Conservation (phyloP, 1,284 basidiomycete genomes). For the Tetrapyrgos nigripes region DNA sequence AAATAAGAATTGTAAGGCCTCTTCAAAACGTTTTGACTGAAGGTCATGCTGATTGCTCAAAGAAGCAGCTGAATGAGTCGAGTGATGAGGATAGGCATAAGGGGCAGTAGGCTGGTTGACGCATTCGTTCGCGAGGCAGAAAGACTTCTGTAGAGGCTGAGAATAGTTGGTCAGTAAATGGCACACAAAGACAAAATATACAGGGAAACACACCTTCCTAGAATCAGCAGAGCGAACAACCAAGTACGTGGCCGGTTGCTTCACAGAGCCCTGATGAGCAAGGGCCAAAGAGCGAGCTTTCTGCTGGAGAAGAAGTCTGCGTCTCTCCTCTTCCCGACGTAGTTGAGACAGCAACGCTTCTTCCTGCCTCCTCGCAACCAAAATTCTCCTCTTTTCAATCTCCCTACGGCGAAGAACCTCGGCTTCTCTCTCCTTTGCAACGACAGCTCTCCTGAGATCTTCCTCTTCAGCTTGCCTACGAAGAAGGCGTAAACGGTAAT, state of each 20-base stretch:
- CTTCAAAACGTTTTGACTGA: too few species aligned
- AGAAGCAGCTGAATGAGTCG: too few species aligned
- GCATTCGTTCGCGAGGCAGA: background rate
- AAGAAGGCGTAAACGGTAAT: slow-evolving; percentile 14
- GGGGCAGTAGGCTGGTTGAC: too few species aligned
- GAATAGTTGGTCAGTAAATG: background rate
- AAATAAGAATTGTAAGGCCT: slow-evolving; percentile 4
- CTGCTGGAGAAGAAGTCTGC: background rate
- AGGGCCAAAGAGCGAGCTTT: background rate
- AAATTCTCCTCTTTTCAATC: slow-evolving; percentile 15
- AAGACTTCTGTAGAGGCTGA: background rate
- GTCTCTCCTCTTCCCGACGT: slow-evolving; percentile 10
- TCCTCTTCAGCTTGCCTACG: slow-evolving; percentile 28
- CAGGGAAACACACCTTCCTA: background rate
- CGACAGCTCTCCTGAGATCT: slow-evolving; percentile 20
- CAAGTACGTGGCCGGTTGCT: too few species aligned
- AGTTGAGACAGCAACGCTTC: slow-evolving; percentile 6
- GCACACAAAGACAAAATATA: background rate
- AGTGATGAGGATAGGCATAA: too few species aligned
- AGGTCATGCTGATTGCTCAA: too few species aligned
- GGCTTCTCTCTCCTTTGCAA: slow-evolving; percentile 7
- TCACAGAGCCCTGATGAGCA: background rate
- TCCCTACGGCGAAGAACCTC: slow-evolving; percentile 19
- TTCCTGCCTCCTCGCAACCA: slow-evolving; percentile 7
- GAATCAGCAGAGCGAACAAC: too few species aligned